Base-by-base conservation (phyloP, 1,284 basidiomycete genomes). In the Ceratobasidium sp. region DNA sequence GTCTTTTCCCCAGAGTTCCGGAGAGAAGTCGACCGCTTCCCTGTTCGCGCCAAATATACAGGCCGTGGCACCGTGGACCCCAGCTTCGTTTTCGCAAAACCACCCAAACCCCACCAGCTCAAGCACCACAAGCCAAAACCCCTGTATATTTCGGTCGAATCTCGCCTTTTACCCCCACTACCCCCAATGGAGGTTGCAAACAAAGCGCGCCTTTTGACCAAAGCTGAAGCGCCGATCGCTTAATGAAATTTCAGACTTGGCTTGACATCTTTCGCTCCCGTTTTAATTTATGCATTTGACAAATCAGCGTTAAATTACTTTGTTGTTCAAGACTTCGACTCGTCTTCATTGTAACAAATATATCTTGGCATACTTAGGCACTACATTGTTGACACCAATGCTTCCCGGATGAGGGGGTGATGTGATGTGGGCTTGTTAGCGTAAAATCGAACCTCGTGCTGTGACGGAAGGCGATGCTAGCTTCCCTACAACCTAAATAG, bases 11-110 rank as follows among this genome's bases (percentile, higher is more conserved):
- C 41, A 63, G n/a, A 37, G 6, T 9, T 63, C 41, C 22, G 4
- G 29, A 27, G 24, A 9, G 41, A 41, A 63, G 13, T 29, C 4
- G 41, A 48, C 31, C 37, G 31, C 37, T 63, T 31, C 24, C 39
- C 41, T 22, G n/a, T 19, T 46, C 61, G 41, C 11, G 61, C 13
- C 2, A 39, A 37, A 41, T 63, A 63, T 19, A 16, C 7, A n/a
- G 29, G 29, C 19, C 61, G 61, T 9, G 61, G 61, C 34, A 3
- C 22, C 22, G 19, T 63, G n/a, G 61, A 63, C 41, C 61, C 61
- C 3, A 63, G 22, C 16, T 48, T 43, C 19, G 41, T 43, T 2
- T 63, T 63, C 34, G 43, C 61, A 34, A 59, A 63, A 22, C 61
- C 61, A 7, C 61, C 61, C 22, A 37, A 39, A 39, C 31, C 61